These are phyloP conservation scores for Monosporozyma siamensis DNA, from an alignment of 805 yeast genomes.

Conservation along the genomic window DNA sequence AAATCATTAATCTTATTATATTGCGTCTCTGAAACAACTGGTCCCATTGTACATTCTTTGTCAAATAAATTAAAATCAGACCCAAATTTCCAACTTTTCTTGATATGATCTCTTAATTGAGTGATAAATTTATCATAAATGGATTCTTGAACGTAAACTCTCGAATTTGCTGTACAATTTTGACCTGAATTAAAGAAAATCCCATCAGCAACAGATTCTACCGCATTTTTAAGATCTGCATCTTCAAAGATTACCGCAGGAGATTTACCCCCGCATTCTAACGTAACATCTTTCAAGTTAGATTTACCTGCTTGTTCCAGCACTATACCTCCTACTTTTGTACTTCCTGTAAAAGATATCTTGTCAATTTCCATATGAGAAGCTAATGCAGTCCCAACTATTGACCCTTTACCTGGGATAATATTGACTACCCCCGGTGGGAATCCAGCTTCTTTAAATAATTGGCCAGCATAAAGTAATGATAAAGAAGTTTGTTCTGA, in stretches of 20 bases:
- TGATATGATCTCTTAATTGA: conserved; percentile 30
- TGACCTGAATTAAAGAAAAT: conserved; percentile 50
- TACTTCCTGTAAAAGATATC: conserved; percentile 43
- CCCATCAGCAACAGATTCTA: conserved; percentile 39
- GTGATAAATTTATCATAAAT: conserved; percentile 40
- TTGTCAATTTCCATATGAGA: conserved; percentile 36
- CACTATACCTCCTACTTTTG: conserved; percentile 32
- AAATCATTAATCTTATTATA: conserved; percentile 36
- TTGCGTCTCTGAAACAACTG: conserved; percentile 43
- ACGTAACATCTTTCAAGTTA: conserved; percentile 35
- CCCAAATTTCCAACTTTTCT: conserved; percentile 46
- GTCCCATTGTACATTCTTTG: conserved; percentile 34
- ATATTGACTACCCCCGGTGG: conserved; percentile 40
- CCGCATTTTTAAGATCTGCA: conserved; percentile 35
- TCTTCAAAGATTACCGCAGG: conserved; percentile 37
- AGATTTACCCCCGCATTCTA: conserved; percentile 41
- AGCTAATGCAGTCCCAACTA: conserved; percentile 34
- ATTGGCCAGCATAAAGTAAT: conserved; percentile 32
- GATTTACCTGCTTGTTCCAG: conserved; percentile 30
- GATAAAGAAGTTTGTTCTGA: conserved; percentile 39
- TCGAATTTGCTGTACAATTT: conserved; percentile 52
- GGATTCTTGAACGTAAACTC: conserved; percentile 43
- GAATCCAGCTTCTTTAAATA: conserved; percentile 34
- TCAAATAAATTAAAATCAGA: conserved; percentile 41
- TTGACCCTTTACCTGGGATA: conserved; percentile 33